phyloP scores from a whole-genome alignment of 768 basidiomycete genomes.

The Serendipita indica region DNA sequence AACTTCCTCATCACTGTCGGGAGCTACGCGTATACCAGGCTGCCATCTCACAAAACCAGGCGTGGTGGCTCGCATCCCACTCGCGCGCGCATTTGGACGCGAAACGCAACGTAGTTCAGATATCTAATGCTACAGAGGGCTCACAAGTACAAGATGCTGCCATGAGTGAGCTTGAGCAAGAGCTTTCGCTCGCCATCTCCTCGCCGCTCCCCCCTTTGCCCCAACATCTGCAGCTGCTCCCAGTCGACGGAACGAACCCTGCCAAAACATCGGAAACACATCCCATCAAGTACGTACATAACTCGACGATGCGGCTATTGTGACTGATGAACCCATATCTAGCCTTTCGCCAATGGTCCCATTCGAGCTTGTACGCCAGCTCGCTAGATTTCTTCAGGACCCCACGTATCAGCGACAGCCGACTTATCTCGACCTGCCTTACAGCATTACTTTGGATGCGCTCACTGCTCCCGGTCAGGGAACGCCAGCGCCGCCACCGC shows the following conservation, averaged over 20 bases:
- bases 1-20: slow-evolving; percentile 41
- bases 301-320: background rate
- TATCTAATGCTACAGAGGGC: too few relatives aligned
- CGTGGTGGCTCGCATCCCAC: slow-evolving; percentile 37
- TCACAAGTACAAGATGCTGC: background rate
- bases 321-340: background rate
- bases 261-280: slow-evolving; percentile 66
- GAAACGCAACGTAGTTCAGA: background rate
- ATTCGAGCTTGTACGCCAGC: slow-evolving; percentile 36
- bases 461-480: background rate
- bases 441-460: background rate
- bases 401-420: background rate
- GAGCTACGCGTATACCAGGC: slow-evolving; percentile 40
- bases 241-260: slow-evolving; percentile 13
- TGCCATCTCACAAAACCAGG: slow-evolving; percentile 22
- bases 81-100: background rate
- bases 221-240: slow-evolving; percentile 15
- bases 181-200: slow-evolving; percentile 41
- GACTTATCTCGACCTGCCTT: slow-evolving; percentile 7
- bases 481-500: background rate
- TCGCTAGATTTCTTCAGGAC: slow-evolving; percentile 18
- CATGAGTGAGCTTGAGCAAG: slow-evolving; percentile 27
- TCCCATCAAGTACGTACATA: slow-evolving; percentile 52
- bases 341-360: slow-evolving; percentile 57
- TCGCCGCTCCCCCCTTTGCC: slow-evolving; percentile 23